Base-by-base conservation (phyloP, 768 basidiomycete genomes). In the Lactarius akahatsu region DNA sequence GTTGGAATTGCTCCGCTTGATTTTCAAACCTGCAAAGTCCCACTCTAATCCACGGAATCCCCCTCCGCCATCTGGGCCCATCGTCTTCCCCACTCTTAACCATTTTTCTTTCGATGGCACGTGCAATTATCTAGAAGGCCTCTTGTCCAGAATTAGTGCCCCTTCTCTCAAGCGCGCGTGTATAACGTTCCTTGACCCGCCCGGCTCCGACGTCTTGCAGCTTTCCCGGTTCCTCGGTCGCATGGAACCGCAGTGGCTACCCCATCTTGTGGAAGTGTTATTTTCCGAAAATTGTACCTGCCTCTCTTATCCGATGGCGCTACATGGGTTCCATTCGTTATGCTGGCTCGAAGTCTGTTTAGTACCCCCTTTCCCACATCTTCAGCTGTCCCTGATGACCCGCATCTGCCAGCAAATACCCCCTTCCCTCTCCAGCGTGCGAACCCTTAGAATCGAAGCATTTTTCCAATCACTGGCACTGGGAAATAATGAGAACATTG, bases 241-340 rank as follows among this genome's bases (percentile, higher is more conserved):
- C 62, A 18, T 40, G 13, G 40, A 20, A 11, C 6, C 7, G 20
- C 41, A 41, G 38, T 34, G 34, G 5, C 7, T 9, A 18, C 54
- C 11, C 9, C 5, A 34, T 28, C 32, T 16, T 32, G 50, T 38
- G n/a, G 38, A 57, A 23, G 11, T 43, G 23, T 18, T 16, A 1
- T 18, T n/a, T 16, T 18, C 13, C 61, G 8, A 28, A 2, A 43
- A 20, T 10, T 9, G 54, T 20, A 18, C 15, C 10, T 28, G 1
- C 30, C 16, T 61, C n/a, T 26, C 36, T 4, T 11, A 50, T 10
- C n/a, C 11, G 3, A 1, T 20, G 4, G 7, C 9, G 36, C 36
- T 13, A 38, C 11, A 1, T 0, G 11, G 11, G 2, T 0, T 38
- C 11, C 36, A 38, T 13, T 0, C 0, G 36, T 38, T 13, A 3